Evolutionary conservation across 129 eudicot species (phyloP), one percentile per base, ranked within the genome.

Genomic region (Daucus carota): DNA sequence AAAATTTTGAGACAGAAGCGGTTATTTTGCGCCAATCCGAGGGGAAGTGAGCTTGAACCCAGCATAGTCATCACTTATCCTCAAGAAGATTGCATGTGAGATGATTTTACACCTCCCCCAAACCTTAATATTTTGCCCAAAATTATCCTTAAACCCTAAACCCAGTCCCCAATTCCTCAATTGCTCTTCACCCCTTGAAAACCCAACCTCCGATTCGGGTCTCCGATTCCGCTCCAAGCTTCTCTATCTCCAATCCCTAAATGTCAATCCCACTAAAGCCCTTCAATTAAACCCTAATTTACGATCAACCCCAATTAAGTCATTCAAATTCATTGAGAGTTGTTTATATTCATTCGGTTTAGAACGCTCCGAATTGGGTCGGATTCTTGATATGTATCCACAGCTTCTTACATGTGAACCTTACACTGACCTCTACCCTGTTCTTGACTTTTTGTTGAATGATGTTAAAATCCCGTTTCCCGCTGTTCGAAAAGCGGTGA

Each of bases 391-490:
- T 72, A 89, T 91, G 90, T 77, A 65, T 67, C 97, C 97, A 2
- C 85, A 78, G 83, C 93, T 94, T 57, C 87, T 94, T 79, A 78
- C 96, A 36, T 79, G 79, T 48, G 96, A 91, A 66, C 97, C 99
- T 6, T 77, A 94, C 80, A 15, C 40, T n/a, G 83, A 86, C 50
- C 84, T 94, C 31, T 91, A 91, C 85, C 97, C 97, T 0, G 69
- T 93, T 17, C 82, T 91, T 78, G 96, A 85, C 52, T 90, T 94
- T 76, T 76, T 94, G 26, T 72, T 94, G 33, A 77, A 87, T 72
- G 89, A 87, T 8, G 96, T 91, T 13, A 81, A 68, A 11, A 81
- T 94, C 78, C 77, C 86, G 4, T 94, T 80, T 44, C 84, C 75
- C 24, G 88, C 85, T 22, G 44, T 94, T 46, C 72, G 86, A 0